phyloP scores from a whole-genome alignment of 148 eudicot species.

The Limonium bicolor region DNA sequence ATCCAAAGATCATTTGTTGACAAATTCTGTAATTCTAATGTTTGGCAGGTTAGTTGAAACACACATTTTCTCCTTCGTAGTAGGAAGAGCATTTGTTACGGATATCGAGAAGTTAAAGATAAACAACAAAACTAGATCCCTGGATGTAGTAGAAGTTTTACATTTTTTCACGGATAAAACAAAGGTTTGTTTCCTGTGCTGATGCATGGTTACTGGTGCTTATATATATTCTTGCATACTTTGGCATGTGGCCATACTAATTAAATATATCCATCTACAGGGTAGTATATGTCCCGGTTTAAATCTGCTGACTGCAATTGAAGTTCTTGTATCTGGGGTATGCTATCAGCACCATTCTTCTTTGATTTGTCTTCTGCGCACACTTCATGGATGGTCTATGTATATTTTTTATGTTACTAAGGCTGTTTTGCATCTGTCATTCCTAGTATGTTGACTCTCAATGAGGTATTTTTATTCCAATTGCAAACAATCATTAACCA shows the following conservation, averaged over 20 bases:
- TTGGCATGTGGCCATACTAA: neutral
- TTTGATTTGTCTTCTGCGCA: no score
- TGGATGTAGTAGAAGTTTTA: slow-evolving; percentile 62
- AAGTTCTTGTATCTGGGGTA: slow-evolving; percentile 95
- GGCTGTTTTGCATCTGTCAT: no score
- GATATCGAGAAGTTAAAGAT: slow-evolving; percentile 93
- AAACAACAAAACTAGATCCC: slow-evolving; percentile 71
- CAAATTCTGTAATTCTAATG: slow-evolving; percentile 13
- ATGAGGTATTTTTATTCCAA: no score
- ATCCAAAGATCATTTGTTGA: neutral
- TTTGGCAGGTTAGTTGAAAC: slow-evolving; percentile 92
- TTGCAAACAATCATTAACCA: no score
- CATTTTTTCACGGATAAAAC: slow-evolving; percentile 63
- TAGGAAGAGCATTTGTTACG: slow-evolving; percentile 98
- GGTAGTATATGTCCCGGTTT: slow-evolving; percentile 75
- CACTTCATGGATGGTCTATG: no score
- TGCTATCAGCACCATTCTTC: no score
- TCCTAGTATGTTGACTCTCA: no score
- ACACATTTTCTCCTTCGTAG: slow-evolving; percentile 97
- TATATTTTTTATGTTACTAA: no score
- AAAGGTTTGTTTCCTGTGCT: slow-evolving; percentile 35
- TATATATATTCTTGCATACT: neutral
- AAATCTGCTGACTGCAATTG: slow-evolving; percentile 74
- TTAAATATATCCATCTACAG: slow-evolving; percentile 26
- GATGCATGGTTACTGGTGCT: neutral